phyloP scores from a whole-genome alignment of 768 basidiomycete species.

The Daedaleopsis nitida region DNA sequence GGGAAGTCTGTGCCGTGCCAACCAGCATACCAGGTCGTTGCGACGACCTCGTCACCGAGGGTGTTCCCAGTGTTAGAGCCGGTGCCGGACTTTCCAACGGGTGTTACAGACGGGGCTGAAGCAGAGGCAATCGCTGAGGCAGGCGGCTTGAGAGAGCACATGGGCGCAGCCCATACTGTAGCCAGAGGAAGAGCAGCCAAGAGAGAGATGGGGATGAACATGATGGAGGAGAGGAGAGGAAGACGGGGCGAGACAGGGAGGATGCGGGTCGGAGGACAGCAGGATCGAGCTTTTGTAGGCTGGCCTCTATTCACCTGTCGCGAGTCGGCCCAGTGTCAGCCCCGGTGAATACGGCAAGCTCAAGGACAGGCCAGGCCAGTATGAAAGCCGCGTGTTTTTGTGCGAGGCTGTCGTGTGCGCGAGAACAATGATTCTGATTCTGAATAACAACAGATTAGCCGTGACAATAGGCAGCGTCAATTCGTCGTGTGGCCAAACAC shows the following conservation, averaged over 20 bases:
- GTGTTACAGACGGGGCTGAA: conserved; percentile 4
- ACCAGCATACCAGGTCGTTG: conserved; percentile 61
- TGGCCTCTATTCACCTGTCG: background rate
- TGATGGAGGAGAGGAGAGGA: conserved; percentile 20
- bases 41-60: conserved; percentile 19
- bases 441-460: background rate
- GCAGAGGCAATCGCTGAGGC: conserved; percentile 9
- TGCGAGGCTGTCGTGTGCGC: conserved; percentile 3
- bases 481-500: background rate
- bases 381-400: conserved; percentile 9
- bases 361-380: background rate
- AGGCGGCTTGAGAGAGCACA: conserved; percentile 24
- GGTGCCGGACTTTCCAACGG: conserved; percentile 4
- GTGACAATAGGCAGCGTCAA: background rate
- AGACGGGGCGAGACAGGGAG: conserved; percentile 1
- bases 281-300: conserved; percentile 10
- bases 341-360: background rate
- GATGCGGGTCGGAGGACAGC: background rate
- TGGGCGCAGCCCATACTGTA: conserved; percentile 33
- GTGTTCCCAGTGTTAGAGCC: conserved; percentile 4
- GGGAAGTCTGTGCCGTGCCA: conserved; percentile 61
- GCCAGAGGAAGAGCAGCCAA: conserved; percentile 22
- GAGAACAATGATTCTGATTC: background rate
- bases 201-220: conserved; percentile 23
- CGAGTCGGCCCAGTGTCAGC: background rate